Base-by-base conservation (phyloP, 2,329 filamentous ascomycete species). In the Ophidiomyces ophidiicola region DNA sequence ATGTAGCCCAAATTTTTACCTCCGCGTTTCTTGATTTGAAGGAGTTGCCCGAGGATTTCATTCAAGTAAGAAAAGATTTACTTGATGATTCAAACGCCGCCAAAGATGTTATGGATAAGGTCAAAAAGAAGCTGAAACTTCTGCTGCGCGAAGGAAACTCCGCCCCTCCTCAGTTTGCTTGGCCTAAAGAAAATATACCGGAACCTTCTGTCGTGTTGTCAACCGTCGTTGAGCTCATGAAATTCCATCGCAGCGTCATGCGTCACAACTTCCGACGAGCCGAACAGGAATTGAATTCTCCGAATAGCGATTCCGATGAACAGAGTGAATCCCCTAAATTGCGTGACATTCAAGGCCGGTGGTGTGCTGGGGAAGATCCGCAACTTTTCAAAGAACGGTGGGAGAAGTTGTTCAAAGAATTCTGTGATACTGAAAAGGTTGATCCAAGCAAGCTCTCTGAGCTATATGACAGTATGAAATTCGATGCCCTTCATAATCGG, bases 401-500 rank as follows among this genome's bases (percentile, higher is more conserved):
- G 90, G 90, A 96, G 63, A 98, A 98, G 65, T 72, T 98, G 1
- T 98, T 98, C 62, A 76, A 80, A 33, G 90, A 98, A 56, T 98
- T 98, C 53, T 90, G 82, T 48, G 92, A 98, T 58, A 81, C 83
- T 1, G 90, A 98, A 53, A 98, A 98, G 66, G 86, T 96, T 12
- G 90, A 98, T 59, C 92, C 92, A 12, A 94, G 87, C 69, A 98
- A 98, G 66, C 88, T 98, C 46, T 94, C 86, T 4, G 90, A 98
- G 64, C 72, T 98, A 2, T 98, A 98, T 59, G 90, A 98, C 59
- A 96, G 88, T 14, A 96, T 98, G 90, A 98, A 98, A 61, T 98
- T 96, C 48, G 90, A 98, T 58, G 90, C 90, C 1, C 70, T 98
- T 10, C 92, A 98, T 62, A 98, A 98, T 56, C 78, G 90, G 2